A percentile compares a stretch with the other conserved stretches of the same genome.
Evolutionary conservation across 805 yeast genomes (phyloP).

Genomic region (Sungouiozyma intestinalis): DNA sequence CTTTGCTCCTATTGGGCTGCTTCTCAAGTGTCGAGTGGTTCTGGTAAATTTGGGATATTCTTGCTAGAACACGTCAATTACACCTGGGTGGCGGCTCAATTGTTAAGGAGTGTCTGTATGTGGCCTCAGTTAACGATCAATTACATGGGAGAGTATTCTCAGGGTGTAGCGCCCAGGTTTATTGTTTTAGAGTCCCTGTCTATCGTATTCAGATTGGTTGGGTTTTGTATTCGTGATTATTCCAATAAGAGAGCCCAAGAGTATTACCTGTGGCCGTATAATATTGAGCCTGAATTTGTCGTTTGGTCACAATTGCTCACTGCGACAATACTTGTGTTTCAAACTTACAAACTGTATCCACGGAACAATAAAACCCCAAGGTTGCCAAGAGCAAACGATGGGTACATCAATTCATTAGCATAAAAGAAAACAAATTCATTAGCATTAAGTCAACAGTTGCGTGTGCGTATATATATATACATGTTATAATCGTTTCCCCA

Average conservation of each 20-base stretch:
- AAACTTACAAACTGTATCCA: conserved; percentile 20
- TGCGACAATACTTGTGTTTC: conserved; percentile 14
- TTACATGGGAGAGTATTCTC: conserved; percentile 29
- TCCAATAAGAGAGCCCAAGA: background rate
- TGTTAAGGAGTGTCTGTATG: conserved; percentile 19
- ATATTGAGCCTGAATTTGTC: conserved; percentile 15
- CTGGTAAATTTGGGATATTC: conserved; percentile 27
- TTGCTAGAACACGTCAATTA: conserved; percentile 34
- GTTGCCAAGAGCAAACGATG: conserved; percentile 8
- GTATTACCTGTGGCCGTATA: conserved; percentile 18
- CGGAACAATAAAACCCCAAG: conserved; percentile 10
- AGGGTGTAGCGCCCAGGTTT: conserved; percentile 22
- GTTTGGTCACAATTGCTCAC: conserved; percentile 10
- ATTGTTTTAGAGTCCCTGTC: conserved; percentile 6
- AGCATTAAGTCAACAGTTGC: conserved; percentile 1
- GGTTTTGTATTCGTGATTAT: background rate
- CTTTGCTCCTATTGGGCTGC: conserved; percentile 4
- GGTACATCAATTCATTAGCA: background rate
- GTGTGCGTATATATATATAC: background rate
- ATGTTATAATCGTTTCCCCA: conserved; percentile 45
- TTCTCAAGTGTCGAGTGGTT: background rate
- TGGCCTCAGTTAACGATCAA: conserved; percentile 35
- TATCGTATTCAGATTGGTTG: conserved; percentile 4
- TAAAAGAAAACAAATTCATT: background rate
- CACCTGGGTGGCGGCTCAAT: conserved; percentile 30